Evolutionary conservation across 371 early-diverging fungal genomes (phyloP), one percentile per base, ranked within the genome.

Genomic region (Coemansia sp.): DNA sequence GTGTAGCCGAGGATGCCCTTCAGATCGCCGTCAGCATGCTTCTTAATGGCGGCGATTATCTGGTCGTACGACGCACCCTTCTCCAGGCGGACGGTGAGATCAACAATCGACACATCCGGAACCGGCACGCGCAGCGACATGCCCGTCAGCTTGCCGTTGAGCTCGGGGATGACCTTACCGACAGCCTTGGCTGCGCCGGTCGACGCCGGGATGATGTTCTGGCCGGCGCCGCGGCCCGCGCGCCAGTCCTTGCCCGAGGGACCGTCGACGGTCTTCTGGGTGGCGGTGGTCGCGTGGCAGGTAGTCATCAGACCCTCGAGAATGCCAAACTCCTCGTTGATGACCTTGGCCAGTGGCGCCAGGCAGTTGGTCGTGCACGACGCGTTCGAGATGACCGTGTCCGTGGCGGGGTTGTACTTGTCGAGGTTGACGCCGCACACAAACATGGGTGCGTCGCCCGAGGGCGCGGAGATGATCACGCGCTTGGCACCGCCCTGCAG

Each of bases 311-410:
- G 80, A 45, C 89, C 92, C 68, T 85, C 86, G 38, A 75, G 30
- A 40, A 81, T 72, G 49, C 82, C 80, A 53, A 81, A 80, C 66
- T 79, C 77, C 78, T 99, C 99, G 84, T 99, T 77, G 76, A 99
- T 85, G 64, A 99, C 91, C 87, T 99, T 99, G 76, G 94, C 99
- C 50, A 99, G 85, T 36, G 99, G 99, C 40, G 99, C 99, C 51
- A 99, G 83, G 84, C 99, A 99, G 91, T 99, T 99, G 79, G 99
- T 99, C 69, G 99, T 99, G 91, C 99, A 99, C 54, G 98, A 97
- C 54, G 99, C 99, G 86, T 99, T 99, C 68, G 96, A 95, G 66
- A 99, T 86, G 73, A 99, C 86, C 54, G 87, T 83, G 80, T 91
- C 86, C 64, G 84, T 85, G 47, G 68, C 62, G 58, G 89, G 81